Conservation (phyloP, 805 yeast genomes). For the Scheffersomyces stipitis region DNA sequence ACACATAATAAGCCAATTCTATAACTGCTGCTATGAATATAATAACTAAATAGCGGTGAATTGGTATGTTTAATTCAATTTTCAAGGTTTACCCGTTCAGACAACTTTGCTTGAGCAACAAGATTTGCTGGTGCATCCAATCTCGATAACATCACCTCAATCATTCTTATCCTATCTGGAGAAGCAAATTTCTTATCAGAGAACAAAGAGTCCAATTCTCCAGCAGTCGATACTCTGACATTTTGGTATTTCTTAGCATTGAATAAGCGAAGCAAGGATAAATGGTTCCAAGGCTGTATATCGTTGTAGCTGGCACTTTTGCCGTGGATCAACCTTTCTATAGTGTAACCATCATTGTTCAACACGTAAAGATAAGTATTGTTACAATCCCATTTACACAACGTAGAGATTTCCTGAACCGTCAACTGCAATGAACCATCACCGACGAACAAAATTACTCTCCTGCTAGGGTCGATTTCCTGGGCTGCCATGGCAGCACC, state of each 20-base stretch:
- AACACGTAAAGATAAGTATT: constrained; percentile 17
- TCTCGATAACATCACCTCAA: constrained; percentile 18
- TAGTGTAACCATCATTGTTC: constrained; percentile 23
- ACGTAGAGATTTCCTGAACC: constrained; percentile 22
- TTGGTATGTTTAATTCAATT: too few species aligned
- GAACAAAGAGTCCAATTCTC: constrained; percentile 16
- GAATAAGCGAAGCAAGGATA: constrained; percentile 13
- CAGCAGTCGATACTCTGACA: constrained; percentile 11
- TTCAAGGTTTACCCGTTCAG: constrained; percentile 22
- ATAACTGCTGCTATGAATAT: too few species aligned
- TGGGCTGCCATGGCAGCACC: constrained; percentile 37
- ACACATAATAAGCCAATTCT: too few species aligned
- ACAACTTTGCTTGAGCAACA: constrained; percentile 33
- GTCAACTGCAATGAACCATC: constrained; percentile 24
- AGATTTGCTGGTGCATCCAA: constrained; percentile 22
- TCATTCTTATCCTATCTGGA: constrained; percentile 16
- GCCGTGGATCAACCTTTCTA: constrained; percentile 22
- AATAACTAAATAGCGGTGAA: too few species aligned
- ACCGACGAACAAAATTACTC: constrained; percentile 21
- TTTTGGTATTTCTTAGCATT: constrained; percentile 17
- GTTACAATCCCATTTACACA: constrained; percentile 13
- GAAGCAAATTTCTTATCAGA: constrained; percentile 11
- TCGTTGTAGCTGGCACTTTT: constrained; percentile 17
- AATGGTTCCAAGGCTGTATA: constrained; percentile 21
- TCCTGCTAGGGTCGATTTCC: constrained; percentile 25